These are phyloP conservation scores for Torulaspora franciscae DNA, from an alignment of 805 yeast species.

Conservation along the genomic window DNA sequence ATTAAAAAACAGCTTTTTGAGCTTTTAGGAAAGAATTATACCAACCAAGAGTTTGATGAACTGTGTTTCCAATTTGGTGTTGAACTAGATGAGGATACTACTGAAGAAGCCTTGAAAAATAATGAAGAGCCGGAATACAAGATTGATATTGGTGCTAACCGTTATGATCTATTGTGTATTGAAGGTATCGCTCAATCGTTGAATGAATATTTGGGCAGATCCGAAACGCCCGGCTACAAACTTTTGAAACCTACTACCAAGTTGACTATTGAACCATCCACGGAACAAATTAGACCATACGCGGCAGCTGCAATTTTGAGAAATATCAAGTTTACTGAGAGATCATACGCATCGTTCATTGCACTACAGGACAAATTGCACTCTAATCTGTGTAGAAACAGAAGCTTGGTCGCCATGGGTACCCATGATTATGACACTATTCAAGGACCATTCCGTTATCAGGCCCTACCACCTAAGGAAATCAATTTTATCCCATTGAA, in stretches of 20 bases:
- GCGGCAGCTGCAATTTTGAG: constrained; percentile 94
- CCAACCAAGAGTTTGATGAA: constrained; percentile 93
- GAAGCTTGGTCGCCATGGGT: constrained; percentile 97
- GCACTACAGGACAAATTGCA: constrained; percentile 95
- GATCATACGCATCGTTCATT: constrained; percentile 90
- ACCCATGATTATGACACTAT: constrained; percentile 89
- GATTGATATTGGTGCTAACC: constrained; percentile 96
- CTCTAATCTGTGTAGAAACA: constrained; percentile 90
- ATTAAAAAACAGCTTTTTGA: constrained; percentile 89
- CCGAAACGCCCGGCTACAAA: constrained; percentile 59
- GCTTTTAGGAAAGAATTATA: constrained; percentile 62
- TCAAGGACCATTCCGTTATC: constrained; percentile 79
- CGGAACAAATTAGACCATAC: constrained; percentile 75
- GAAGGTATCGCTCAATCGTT: constrained; percentile 97
- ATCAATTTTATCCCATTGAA: constrained; percentile 72
- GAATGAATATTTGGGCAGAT: constrained; percentile 78
- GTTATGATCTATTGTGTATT: constrained; percentile 96
- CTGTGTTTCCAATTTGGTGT: constrained; percentile 96
- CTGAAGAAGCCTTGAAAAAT: constrained; percentile 46
- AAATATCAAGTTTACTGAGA: constrained; percentile 71
- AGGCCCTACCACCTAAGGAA: constrained; percentile 74
- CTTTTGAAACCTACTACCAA: constrained; percentile 58
- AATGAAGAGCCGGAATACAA: constrained; percentile 83
- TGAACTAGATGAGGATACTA: constrained; percentile 96
- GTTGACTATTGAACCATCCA: constrained; percentile 71